Percentiles rank a stretch among this genome's conserved stretches.
Evolutionary conservation across 208 protist species (phyloP).

Genomic region (Leishmania aethiopica): DNA sequence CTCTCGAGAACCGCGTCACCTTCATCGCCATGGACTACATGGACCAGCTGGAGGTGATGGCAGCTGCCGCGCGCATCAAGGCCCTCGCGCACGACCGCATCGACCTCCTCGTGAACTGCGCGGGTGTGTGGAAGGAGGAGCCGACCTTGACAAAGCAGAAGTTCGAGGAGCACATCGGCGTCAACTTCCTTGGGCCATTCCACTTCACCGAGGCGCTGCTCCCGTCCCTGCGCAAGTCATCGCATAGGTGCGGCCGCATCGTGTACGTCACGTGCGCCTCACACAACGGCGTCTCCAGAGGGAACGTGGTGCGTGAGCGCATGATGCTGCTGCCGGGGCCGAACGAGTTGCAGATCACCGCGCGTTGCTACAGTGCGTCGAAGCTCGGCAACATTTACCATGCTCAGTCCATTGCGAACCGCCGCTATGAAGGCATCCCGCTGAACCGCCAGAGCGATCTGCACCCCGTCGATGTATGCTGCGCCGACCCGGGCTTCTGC

Average conservation of each 20-base stretch:
- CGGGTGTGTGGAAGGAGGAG: constrained; percentile 73
- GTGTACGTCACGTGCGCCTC: constrained; percentile 81
- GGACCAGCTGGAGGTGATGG: constrained; percentile 68
- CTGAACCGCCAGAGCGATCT: constrained; percentile 58
- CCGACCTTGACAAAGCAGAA: constrained; percentile 58
- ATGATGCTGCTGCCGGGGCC: constrained; percentile 56
- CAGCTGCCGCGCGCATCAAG: constrained; percentile 66
- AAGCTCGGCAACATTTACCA: constrained; percentile 88
- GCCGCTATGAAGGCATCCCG: constrained; percentile 78
- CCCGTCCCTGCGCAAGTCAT: constrained; percentile 57
- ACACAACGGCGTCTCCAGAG: constrained; percentile 67
- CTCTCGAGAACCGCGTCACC: constrained; percentile 50
- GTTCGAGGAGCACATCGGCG: constrained; percentile 80
- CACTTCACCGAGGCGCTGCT: constrained; percentile 83
- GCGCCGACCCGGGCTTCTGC: constrained; percentile 74
- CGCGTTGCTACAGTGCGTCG: constrained; percentile 78
- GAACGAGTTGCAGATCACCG: constrained; percentile 52
- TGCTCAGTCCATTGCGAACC: constrained; percentile 65
- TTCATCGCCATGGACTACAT: constrained; percentile 66
- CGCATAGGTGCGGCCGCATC: constrained; percentile 51
- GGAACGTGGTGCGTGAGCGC: constrained; percentile 68
- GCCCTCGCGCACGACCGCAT: constrained; percentile 55
- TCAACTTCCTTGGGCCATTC: constrained; percentile 83
- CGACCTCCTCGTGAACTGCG: constrained; percentile 83
- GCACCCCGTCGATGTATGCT: constrained; percentile 69